A percentile compares a stretch with the other conserved stretches of the same genome.
phyloP scores from a whole-genome alignment of 352 stramenopile genomes.

The Pythium dissimile region DNA sequence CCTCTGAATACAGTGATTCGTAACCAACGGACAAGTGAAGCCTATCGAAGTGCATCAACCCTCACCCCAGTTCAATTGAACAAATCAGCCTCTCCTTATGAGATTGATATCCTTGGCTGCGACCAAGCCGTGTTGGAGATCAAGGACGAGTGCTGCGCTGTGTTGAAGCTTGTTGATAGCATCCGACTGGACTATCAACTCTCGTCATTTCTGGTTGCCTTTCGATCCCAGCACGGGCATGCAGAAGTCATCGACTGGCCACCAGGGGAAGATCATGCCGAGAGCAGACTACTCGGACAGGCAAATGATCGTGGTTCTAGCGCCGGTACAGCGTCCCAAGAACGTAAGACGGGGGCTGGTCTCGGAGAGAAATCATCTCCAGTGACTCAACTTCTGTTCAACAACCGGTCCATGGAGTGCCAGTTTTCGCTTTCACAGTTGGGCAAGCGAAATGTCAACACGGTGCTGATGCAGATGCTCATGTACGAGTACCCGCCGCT shows the following conservation, averaged over 20 bases:
- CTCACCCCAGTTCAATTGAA: slow-evolving; percentile 30
- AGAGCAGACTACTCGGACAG: too few species aligned
- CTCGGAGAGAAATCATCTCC: slow-evolving; percentile 21
- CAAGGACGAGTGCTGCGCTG: slow-evolving; percentile 66
- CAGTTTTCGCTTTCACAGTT: slow-evolving; percentile 52
- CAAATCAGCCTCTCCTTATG: too few species aligned
- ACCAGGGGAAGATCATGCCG: background rate
- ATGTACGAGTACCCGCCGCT: slow-evolving; percentile 78
- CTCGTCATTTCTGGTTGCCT: slow-evolving; percentile 42
- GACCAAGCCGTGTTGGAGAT: slow-evolving; percentile 68
- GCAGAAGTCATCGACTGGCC: background rate
- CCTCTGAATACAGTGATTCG: too few species aligned
- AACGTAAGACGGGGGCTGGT: too few species aligned
- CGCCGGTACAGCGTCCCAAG: too few species aligned
- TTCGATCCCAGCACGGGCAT: slow-evolving; percentile 1
- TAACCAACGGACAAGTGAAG: too few species aligned
- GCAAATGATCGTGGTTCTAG: too few species aligned
- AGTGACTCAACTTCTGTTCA: slow-evolving; percentile 45
- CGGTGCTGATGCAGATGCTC: slow-evolving; percentile 71
- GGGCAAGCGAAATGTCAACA: slow-evolving; percentile 39
- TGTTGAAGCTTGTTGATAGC: slow-evolving; percentile 54
- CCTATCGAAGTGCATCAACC: too few species aligned
- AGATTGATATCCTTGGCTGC: too few species aligned
- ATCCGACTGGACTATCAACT: slow-evolving; percentile 66
- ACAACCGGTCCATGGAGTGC: slow-evolving; percentile 48